Base-by-base conservation (phyloP, 768 basidiomycete genomes). In the Termitomyces sp. region DNA sequence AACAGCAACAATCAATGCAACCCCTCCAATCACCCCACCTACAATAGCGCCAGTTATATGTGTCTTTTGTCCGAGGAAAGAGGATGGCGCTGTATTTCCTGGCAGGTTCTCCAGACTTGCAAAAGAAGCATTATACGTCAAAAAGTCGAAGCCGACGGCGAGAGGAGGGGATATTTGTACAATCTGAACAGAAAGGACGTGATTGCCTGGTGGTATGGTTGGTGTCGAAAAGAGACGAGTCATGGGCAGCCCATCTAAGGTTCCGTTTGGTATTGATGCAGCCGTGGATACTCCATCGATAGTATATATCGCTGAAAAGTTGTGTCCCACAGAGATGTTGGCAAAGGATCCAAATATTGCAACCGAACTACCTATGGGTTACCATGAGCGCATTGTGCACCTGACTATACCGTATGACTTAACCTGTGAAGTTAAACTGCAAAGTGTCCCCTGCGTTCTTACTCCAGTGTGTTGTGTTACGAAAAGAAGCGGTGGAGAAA, bases 81-180 rank as follows among this genome's bases (percentile, higher is more conserved):
- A 36, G 5, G 60, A 28, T 7, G 59, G 20, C 9, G 57, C 13
- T 41, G 50, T n/a, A 56, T 62, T 51, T 49, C 62, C 57, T 36
- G 67, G 65, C 43, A 70, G 53, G 12, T 62, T 55, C 1, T 64
- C 62, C 26, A 72, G 44, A 47, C 64, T 69, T 20, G 67, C 52
- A 52, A 68, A 70, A 12, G 77, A 71, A 2, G 75, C 67, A 54
- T 74, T 77, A 61, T 77, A 79, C 4, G 72, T 58, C 41, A 79
- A 66, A 52, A 76, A 75, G 65, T 79, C 77, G 63, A 79, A 68
- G 16, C 74, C 75, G 36, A 77, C 55, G 2, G 72, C 67, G 55
- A 71, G 66, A 16, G 68, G 62, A 0, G 67, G 57, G 35, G 68
- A 62, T 52, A 78, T 70, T 12, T 74, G 67, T 26, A 73, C 75